Evolutionary conservation across 2,329 filamentous ascomycete species (phyloP), one percentile per base, ranked within the genome.

Genomic region (Aschersonia sp.): DNA sequence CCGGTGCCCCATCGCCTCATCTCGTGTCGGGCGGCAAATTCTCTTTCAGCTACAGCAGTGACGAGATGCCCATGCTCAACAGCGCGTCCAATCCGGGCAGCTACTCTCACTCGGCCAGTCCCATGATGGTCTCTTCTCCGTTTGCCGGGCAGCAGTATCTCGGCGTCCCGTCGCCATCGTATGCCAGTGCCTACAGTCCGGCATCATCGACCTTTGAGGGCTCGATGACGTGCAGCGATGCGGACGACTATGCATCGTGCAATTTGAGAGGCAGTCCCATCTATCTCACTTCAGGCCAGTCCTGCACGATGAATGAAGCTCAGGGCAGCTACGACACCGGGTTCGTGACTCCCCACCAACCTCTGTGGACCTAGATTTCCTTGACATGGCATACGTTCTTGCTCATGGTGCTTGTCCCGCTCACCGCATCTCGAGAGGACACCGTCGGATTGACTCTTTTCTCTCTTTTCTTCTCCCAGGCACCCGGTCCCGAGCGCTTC

Each of bases 271-370:
- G 57, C 31, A 45, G 44, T 45, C 43, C 56, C 61, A 64, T 61
- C 55, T 71, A 64, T 57, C 67, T 55, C 63, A 64, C 54, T 66
- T 67, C 61, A 66, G 64, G 67, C 53, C 68, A 69, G 60, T 67
- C 69, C 51, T 65, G 69, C 54, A 65, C 67, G 58, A 62, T 71
- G 60, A 69, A 64, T 64, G 71, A 65, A 57, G 60, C 61, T 57
- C 62, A 69, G 46, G 49, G 53, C 51, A 53, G 53, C 60, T 66
- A 63, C 56, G 64, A 64, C 68, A 59, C 65, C 58, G 75, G 75
- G 75, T 79, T 78, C 72, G 75, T 79, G 67, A 70, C 73, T 76
- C 75, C 75, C 72, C 69, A 74, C 66, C 74, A 77, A 68, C 67
- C 74, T 64, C 69, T 78, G 68, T 78, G 74, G 75, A 77, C 73